phyloP scores from a whole-genome alignment of 2,329 filamentous ascomycete species.

The Epichloe uncinata region DNA sequence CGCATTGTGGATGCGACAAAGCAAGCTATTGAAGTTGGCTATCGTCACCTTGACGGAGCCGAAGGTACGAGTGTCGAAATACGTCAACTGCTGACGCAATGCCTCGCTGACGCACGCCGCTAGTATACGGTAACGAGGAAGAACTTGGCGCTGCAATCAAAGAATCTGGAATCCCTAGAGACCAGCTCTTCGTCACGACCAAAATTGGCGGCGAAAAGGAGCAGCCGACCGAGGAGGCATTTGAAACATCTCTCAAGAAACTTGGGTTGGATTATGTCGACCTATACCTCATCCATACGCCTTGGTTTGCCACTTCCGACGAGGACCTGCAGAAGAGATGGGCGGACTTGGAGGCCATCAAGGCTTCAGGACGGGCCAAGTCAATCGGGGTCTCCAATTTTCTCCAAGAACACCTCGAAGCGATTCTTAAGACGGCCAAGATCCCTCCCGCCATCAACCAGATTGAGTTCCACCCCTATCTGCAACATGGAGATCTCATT shows the following conservation, averaged over 20 bases:
- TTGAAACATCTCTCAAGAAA: conserved; percentile 47
- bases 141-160: conserved; percentile 63
- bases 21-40: conserved; percentile 55
- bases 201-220: conserved; percentile 34
- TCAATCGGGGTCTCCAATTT: conserved; percentile 75
- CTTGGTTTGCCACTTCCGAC: conserved; percentile 36
- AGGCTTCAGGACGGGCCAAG: conserved; percentile 48
- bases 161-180: conserved; percentile 48
- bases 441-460: conserved; percentile 60
- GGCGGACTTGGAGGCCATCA: conserved; percentile 51
- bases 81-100: background rate
- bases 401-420: conserved; percentile 39
- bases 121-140: conserved; percentile 52
- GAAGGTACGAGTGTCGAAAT: conserved; percentile 37
- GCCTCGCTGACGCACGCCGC: background rate
- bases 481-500: conserved; percentile 49
- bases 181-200: conserved; percentile 55
- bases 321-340: conserved; percentile 44
- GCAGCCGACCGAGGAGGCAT: conserved; percentile 32
- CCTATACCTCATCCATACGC: conserved; percentile 51
- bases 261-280: conserved; percentile 61
- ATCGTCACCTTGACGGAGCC: conserved; percentile 61
- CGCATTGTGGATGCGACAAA: conserved; percentile 36
- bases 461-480: conserved; percentile 68
- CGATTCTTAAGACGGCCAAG: conserved; percentile 43